Evolutionary conservation across 2,329 filamentous ascomycete species (phyloP).

Genomic region (Clonostachys rhizophaga): DNA sequence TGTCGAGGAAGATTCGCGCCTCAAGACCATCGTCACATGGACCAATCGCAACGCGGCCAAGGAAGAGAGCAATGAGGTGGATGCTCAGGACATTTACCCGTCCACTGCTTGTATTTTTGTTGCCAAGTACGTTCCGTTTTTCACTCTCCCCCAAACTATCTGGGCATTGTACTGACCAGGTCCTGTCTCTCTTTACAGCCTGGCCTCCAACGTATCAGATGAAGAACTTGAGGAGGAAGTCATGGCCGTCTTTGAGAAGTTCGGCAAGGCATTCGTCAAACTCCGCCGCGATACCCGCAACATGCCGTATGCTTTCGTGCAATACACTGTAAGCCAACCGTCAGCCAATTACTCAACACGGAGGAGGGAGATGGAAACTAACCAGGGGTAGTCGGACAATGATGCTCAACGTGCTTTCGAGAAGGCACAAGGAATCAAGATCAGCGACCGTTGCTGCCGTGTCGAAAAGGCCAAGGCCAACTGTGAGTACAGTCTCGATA

Average conservation of each 20-base stretch:
- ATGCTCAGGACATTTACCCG: conserved; percentile 3
- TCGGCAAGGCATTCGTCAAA: conserved; percentile 56
- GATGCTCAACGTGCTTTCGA: conserved; percentile 44
- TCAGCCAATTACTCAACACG: too few species aligned
- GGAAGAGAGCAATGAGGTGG: neutral
- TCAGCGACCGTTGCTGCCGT: conserved; percentile 53
- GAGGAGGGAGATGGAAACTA: conserved; percentile 6
- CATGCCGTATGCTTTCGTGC: conserved; percentile 62
- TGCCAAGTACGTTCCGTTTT: conserved; percentile 53
- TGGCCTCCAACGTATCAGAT: conserved; percentile 38
- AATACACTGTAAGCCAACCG: conserved; percentile 48
- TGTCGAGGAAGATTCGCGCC: too few species aligned
- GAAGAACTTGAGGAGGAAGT: conserved; percentile 49
- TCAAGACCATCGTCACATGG: too few species aligned
- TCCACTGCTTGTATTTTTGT: conserved; percentile 41
- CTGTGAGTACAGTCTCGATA: conserved; percentile 30
- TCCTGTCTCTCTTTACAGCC: conserved; percentile 24
- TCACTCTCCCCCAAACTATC: neutral
- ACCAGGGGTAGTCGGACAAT: conserved; percentile 32
- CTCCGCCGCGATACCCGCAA: conserved; percentile 51
- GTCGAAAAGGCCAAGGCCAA: conserved; percentile 57
- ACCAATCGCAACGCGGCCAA: neutral
- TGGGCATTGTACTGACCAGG: neutral
- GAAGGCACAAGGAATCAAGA: conserved; percentile 38
- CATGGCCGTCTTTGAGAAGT: conserved; percentile 45